A percentile compares a stretch with the other conserved stretches of the same genome.
Evolutionary conservation across 306 rosid genomes (phyloP).

Genomic region (Elaeagnus macrophylla): DNA sequence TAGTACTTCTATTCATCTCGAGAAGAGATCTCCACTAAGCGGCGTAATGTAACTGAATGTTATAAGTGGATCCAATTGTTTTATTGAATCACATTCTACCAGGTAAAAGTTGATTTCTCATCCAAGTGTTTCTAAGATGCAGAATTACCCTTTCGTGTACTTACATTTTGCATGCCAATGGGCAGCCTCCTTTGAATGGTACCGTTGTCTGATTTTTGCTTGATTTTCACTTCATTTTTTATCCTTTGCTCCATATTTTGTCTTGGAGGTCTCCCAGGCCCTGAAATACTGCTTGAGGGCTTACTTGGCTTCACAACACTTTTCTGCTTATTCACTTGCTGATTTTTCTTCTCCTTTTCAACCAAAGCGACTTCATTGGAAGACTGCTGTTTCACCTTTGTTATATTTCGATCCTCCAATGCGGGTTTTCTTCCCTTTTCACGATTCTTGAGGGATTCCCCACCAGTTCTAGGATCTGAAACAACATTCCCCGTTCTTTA

Average conservation of each 20-base stretch:
- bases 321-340: conserved; percentile 40
- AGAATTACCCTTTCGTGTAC: conserved; percentile 12
- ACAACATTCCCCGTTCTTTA: conserved; percentile 29
- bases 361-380: conserved; percentile 22
- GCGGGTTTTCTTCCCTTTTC: conserved; percentile 49
- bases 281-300: conserved; percentile 38
- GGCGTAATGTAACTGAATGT: too few relatives aligned
- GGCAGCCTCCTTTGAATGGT: conserved; percentile 41
- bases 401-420: conserved; percentile 28
- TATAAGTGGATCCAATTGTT: too few relatives aligned
- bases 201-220: conserved; percentile 31
- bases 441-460: conserved; percentile 36
- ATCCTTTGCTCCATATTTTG: conserved; percentile 32
- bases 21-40: too few relatives aligned
- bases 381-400: conserved; percentile 33
- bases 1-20: background rate
- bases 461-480: conserved; percentile 70
- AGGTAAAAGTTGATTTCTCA: too few relatives aligned
- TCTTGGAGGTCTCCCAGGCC: conserved; percentile 47
- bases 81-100: too few relatives aligned
- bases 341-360: conserved; percentile 40
- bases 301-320: conserved; percentile 34
- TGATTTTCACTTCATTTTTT: conserved; percentile 27
- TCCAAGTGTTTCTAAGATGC: too few relatives aligned
- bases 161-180: conserved; percentile 45